Conservation (phyloP, 306 rosid genomes). For the Biancaea sappan region DNA sequence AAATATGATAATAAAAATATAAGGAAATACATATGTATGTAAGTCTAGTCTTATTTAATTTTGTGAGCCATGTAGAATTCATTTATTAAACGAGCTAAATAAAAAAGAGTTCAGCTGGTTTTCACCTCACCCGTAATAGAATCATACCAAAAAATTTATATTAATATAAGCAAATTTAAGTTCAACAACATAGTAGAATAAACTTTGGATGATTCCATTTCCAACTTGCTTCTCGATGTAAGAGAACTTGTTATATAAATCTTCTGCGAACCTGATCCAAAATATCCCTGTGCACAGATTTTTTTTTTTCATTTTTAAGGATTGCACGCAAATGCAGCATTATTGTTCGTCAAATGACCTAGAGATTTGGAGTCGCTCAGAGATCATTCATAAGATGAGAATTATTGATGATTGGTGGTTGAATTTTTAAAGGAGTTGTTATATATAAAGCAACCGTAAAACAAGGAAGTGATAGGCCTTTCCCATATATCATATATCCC, state of each 20-base stretch:
- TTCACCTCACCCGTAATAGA: no score
- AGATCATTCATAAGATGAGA: conserved; percentile 26
- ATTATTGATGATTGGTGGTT: conserved; percentile 16
- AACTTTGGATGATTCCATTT: neutral
- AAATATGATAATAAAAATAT: no score
- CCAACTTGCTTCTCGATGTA: conserved; percentile 2
- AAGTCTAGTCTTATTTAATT: no score
- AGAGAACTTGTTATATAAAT: neutral
- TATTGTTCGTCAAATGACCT: conserved; percentile 1
- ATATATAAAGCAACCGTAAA: conserved; percentile 13
- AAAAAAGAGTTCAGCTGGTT: no score
- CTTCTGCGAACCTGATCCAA: conserved; percentile 6
- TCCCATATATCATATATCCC: neutral
- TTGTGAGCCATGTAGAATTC: no score
- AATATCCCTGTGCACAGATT: neutral
- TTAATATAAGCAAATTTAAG: conserved; percentile 3
- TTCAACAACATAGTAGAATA: conserved; percentile 1
- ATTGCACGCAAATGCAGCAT: neutral
- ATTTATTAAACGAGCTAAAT: no score
- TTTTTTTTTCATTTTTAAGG: neutral
- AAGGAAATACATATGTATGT: no score
- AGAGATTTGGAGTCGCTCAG: conserved; percentile 28
- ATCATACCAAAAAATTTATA: conserved; percentile 22
- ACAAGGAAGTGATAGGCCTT: conserved; percentile 22
- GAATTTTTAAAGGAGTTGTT: neutral